Evolutionary conservation across 2,329 filamentous ascomycete species (phyloP).

Genomic region (Intubia oerlemansii): DNA sequence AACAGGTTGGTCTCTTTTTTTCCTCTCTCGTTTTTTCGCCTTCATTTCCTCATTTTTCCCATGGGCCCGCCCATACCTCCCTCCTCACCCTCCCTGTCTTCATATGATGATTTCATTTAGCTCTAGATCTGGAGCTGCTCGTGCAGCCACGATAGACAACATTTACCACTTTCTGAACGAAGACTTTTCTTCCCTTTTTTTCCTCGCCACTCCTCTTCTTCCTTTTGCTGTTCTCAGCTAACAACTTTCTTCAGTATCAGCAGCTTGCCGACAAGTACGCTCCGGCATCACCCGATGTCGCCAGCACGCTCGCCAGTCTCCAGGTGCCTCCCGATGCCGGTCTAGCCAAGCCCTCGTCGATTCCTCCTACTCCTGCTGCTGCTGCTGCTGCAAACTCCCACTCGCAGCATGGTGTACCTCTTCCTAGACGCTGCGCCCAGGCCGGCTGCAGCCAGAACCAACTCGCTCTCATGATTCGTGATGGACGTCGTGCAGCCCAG

Average conservation of each 20-base stretch:
- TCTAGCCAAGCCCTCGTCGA: slow-evolving; percentile 24
- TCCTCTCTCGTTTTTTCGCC: not conserved
- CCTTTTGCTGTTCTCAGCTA: slow-evolving; percentile 4
- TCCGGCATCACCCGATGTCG: slow-evolving; percentile 41
- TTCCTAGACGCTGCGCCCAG: slow-evolving; percentile 27
- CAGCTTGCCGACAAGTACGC: slow-evolving; percentile 47
- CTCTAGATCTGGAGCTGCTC: slow-evolving; percentile 68
- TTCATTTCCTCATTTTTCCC: slow-evolving; percentile 1
- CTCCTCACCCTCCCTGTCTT: slow-evolving; percentile 2
- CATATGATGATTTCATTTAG: slow-evolving; percentile 33
- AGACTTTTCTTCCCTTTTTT: slow-evolving; percentile 9
- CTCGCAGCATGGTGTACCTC: no score
- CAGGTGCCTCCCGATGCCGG: slow-evolving; percentile 36
- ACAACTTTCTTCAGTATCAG: slow-evolving; percentile 27
- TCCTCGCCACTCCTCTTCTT: slow-evolving; percentile 3
- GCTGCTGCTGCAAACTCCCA: no score
- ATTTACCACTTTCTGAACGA: slow-evolving; percentile 21
- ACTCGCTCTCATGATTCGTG: slow-evolving; percentile 39
- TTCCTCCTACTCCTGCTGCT: no score
- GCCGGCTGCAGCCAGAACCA: slow-evolving; percentile 28
- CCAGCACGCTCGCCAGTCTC: slow-evolving; percentile 42
- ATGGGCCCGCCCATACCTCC: not conserved
- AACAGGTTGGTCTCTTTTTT: slow-evolving; percentile 29
- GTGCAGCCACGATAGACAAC: slow-evolving; percentile 40
- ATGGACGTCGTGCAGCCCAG: slow-evolving; percentile 37